Base-by-base conservation (phyloP, 805 yeast species). In the Blastobotrys chiropterorum region DNA sequence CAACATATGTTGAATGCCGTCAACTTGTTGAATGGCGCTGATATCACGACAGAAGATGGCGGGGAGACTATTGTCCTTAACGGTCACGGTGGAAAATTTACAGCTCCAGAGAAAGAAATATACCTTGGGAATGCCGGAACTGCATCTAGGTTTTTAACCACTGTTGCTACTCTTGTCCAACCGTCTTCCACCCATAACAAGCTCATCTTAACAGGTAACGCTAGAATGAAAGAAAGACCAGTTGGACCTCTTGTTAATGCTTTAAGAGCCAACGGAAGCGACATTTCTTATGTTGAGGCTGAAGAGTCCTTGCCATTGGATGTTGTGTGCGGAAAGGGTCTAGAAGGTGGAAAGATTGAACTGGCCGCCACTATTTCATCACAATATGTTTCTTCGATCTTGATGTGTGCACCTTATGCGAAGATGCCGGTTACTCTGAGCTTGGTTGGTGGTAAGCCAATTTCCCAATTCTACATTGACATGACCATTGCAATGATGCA, bases 351-450 rank as follows among this genome's bases (percentile, higher is more conserved):
- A 19, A 74, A 87, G 58, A 89, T 94, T 57, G 97, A 90, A 69
- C 76, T 94, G 46, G 92, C 92, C 41, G 99, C 99, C 19, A 90
- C 98, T 3, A 87, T 94, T 44, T 90, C 98, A 1, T 94, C 98
- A 13, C 99, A 94, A 69, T 94, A 94, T 62, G 99, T 94, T 45
- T 90, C 98, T 1, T 92, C 98, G 0, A 78, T 94, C 51, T 78
- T 94, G 63, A 90, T 94, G 96, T 87, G 96, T 70, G 98, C 99
- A 38, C 99, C 99, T 47, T 94, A 90, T 65, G 98, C 98, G 8
- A 71, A 82, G 52, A 77, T 80, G 52, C 95, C 96, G 4, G 95
- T 92, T 30, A 89, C 96, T 6, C 78, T 94, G 64, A 72, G 92
- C 6, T 76, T 94, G 54, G 90, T 86, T 17, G 99, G 98, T 31